Conservation (phyloP, 768 basidiomycete species). For the Rhodotorula diobovata region DNA sequence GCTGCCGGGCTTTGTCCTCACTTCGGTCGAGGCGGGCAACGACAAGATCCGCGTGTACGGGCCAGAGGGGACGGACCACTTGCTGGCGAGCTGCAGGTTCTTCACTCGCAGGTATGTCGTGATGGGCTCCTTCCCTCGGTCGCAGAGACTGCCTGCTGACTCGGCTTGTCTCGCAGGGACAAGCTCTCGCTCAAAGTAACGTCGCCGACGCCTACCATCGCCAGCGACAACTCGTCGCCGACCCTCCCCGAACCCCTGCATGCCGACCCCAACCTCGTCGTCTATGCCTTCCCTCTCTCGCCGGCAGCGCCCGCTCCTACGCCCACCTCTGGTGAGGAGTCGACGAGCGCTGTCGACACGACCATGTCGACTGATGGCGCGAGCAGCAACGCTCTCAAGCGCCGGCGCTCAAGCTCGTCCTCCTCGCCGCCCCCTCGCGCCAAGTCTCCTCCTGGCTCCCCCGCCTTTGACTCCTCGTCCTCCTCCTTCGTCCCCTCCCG, state of each 20-base stretch:
- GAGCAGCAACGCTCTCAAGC: constrained; percentile 27
- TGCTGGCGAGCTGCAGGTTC: constrained; percentile 25
- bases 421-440: constrained; percentile 25
- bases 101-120: constrained; percentile 7
- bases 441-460: constrained; percentile 19
- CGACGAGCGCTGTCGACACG: background rate
- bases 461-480: constrained; percentile 3
- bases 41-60: constrained; percentile 62
- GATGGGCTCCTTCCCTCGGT: background rate
- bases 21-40: constrained; percentile 66
- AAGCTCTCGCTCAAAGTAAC: constrained; percentile 52
- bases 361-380: too few species aligned
- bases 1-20: constrained; percentile 66
- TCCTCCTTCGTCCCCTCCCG: constrained; percentile 22
- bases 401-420: constrained; percentile 42
- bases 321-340: too few species aligned
- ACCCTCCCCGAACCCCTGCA: constrained; percentile 12
- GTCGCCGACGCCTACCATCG: constrained; percentile 49
- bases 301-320: constrained; percentile 13
- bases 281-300: constrained; percentile 60
- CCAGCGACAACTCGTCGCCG: constrained; percentile 24
- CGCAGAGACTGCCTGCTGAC: background rate
- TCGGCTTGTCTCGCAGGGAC: constrained; percentile 51
- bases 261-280: constrained; percentile 53
- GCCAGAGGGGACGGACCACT: constrained; percentile 49